These are phyloP conservation scores for Graphilbum sp. DNA, from an alignment of 2,329 filamentous ascomycete species.

Conservation along the genomic window DNA sequence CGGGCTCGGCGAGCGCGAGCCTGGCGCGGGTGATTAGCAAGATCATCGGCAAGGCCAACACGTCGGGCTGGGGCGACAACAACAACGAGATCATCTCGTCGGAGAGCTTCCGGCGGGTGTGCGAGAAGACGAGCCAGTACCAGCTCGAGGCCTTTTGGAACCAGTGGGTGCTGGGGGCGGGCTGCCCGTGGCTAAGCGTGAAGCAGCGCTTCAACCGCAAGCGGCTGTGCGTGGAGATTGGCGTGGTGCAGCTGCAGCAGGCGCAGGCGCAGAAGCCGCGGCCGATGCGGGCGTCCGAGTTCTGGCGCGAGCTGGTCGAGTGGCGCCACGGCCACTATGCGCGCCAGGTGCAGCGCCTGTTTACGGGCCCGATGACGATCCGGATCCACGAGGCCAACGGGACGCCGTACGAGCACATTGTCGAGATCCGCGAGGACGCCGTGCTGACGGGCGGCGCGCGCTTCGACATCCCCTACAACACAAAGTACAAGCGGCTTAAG, in stretches of 20 bases:
- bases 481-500: constrained; percentile 96
- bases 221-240: constrained; percentile 84
- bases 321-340: constrained; percentile 51
- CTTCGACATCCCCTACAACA: constrained; percentile 95
- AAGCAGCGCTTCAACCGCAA: constrained; percentile 95
- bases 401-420: constrained; percentile 94
- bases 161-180: constrained; percentile 80
- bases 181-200: constrained; percentile 76
- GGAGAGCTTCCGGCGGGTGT: constrained; percentile 63
- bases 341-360: constrained; percentile 40
- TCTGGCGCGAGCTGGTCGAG: constrained; percentile 75
- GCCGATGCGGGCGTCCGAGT: constrained; percentile 52
- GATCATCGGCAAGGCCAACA: constrained; percentile 68
- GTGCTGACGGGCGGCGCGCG: constrained; percentile 42
- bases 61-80: constrained; percentile 20
- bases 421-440: constrained; percentile 78
- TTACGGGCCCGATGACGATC: constrained; percentile 94
- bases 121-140: constrained; percentile 76
- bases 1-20: constrained; percentile 54
- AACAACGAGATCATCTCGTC: constrained; percentile 59
- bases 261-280: constrained; percentile 35
- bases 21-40: constrained; percentile 71
- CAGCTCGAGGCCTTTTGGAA: constrained; percentile 73
- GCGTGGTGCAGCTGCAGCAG: constrained; percentile 59
- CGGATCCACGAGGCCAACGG: constrained; percentile 96